Percentiles rank a stretch among this genome's conserved stretches.
phyloP scores from a whole-genome alignment of 176 grass and related monocot species.

The Elaeis guineensis region DNA sequence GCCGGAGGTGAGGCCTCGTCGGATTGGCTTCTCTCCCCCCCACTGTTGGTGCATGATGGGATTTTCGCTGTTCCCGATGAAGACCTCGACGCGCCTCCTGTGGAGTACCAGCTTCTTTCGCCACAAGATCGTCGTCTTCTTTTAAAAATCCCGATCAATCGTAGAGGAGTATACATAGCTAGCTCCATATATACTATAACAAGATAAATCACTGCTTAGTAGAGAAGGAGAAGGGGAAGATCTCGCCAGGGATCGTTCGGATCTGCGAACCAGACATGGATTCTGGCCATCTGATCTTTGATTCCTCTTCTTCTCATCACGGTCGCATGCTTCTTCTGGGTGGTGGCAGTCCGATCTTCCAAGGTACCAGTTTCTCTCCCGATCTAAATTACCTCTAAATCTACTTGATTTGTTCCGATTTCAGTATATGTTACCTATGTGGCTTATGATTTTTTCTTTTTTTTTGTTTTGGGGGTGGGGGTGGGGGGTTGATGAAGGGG shows the following conservation, averaged over 20 bases:
- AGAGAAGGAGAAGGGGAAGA: slow-evolving; percentile 1
- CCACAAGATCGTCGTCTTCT: slow-evolving; percentile 55
- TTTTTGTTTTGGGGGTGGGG: slow-evolving; percentile 4
- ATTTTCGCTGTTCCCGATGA: slow-evolving; percentile 87
- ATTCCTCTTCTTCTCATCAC: slow-evolving; percentile 31
- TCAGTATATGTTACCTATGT: too few relatives aligned
- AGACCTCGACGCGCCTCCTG: slow-evolving; percentile 71
- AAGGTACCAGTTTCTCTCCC: slow-evolving; percentile 24
- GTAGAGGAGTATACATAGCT: slow-evolving; percentile 3
- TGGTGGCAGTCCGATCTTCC: slow-evolving; percentile 38
- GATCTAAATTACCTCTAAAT: slow-evolving; percentile 36
- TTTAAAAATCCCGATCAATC: not conserved
- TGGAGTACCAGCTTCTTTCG: slow-evolving; percentile 99
- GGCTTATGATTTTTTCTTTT: too few relatives aligned
- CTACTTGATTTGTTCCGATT: too few relatives aligned
- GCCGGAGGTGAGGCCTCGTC: too few relatives aligned
- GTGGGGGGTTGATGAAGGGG: slow-evolving; percentile 29
- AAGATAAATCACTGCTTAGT: slow-evolving; percentile 14
- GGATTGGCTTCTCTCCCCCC: too few relatives aligned
- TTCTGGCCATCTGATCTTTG: slow-evolving; percentile 39
- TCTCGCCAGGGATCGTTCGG: not conserved
- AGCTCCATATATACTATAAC: slow-evolving; percentile 1
- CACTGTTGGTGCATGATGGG: slow-evolving; percentile 49
- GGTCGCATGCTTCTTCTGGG: slow-evolving; percentile 76
- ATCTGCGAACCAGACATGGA: slow-evolving; percentile 31